Evolutionary conservation across 1,284 basidiomycete species (phyloP), one percentile per base, ranked within the genome.

Genomic region (Afroboletus lepidellus): DNA sequence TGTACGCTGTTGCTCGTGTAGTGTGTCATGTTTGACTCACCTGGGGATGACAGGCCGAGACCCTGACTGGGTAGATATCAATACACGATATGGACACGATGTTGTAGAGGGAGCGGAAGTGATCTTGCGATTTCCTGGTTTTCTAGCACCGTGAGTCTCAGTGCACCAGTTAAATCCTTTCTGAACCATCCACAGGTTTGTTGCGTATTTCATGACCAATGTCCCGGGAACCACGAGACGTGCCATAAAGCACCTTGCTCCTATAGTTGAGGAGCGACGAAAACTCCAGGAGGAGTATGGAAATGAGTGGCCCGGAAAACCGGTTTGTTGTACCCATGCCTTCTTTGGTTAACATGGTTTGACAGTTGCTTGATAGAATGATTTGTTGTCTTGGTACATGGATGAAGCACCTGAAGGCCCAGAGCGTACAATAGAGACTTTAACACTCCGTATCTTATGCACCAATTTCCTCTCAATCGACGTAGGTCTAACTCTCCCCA

Each of bases 391-490:
- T n/a, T n/a, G n/a, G n/a, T n/a, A n/a, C n/a, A n/a, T n/a, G n/a
- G n/a, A 78, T 32, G 66, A 62, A 9, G 62, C 71, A 2, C 39
- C 39, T 12, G 59, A 67, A 7, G 65, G 63, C 9, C 8, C 60
- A 64, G 18, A 67, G 71, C 43, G 64, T 56, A 4, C 39, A n/a
- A 18, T 6, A 12, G 27, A 16, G 25, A 7, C 18, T n/a, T 41
- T 24, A n/a, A 32, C 58, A 46, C 0, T 56, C 56, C 65, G 69
- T 25, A 30, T 77, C 5, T 57, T 77, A 8, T 27, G 58, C 0
- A 32, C 74, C 43, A 76, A 75, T 50, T 74, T 79, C 46, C 72
- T 71, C 0, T 70, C 75, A 1, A 70, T 77, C 13, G 74, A 78
- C 29, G 59, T 65, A 44, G 16, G 58, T 2, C 69, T 3, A 8